These are phyloP conservation scores for Ophiostoma perfectum DNA, from an alignment of 2,329 filamentous ascomycete species.

Conservation along the genomic window DNA sequence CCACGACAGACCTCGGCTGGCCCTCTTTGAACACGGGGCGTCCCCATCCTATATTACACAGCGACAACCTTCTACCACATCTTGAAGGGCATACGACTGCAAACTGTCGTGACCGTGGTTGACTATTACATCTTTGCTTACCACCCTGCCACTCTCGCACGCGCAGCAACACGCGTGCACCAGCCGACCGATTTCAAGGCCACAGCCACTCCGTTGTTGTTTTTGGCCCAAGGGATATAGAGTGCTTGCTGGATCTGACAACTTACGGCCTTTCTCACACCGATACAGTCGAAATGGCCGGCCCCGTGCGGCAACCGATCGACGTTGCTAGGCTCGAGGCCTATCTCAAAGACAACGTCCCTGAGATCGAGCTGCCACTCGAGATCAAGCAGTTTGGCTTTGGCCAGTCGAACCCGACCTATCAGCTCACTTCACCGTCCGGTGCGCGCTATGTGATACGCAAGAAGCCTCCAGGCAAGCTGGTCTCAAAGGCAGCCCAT, in stretches of 20 bases:
- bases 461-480: conserved; percentile 94
- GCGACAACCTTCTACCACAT: not conserved
- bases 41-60: not conserved
- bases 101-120: not conserved
- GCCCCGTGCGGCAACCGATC: conserved; percentile 82
- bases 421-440: conserved; percentile 72
- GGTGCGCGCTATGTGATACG: conserved; percentile 77
- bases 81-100: not conserved
- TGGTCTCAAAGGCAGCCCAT: conserved; percentile 90
- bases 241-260: too few species aligned
- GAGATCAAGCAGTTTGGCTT: conserved; percentile 96
- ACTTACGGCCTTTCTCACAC: too few species aligned
- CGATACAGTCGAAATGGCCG: conserved; percentile 58
- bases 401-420: conserved; percentile 95
- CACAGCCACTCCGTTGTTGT: too few species aligned
- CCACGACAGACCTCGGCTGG: conserved; percentile 11
- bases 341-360: conserved; percentile 74
- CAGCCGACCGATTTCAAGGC: too few species aligned
- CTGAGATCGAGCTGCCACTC: conserved; percentile 74
- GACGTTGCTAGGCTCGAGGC: conserved; percentile 71
- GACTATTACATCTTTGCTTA: too few species aligned
- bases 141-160: too few species aligned
- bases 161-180: too few species aligned
- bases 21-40: conserved; percentile 2
- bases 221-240: too few species aligned